Evolutionary conservation across 2,329 filamentous ascomycete species (phyloP).

Genomic region (Metarhizium humberi): DNA sequence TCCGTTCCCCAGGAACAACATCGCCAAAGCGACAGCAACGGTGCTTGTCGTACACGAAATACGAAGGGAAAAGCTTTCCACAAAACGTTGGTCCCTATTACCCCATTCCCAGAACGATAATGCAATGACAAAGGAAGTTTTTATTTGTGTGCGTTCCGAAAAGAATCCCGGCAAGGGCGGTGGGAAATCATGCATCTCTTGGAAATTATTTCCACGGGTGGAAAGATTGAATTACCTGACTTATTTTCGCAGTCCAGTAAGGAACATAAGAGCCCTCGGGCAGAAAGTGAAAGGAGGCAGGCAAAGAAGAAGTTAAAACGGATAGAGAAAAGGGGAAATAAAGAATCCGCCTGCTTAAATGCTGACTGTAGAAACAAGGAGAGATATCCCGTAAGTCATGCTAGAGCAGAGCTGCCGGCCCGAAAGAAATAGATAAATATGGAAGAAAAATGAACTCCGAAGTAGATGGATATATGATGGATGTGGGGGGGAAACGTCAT

Average conservation of each 20-base stretch:
- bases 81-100: not conserved
- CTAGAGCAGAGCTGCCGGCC: not conserved
- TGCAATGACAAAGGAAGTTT: not conserved
- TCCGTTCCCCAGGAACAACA: not conserved
- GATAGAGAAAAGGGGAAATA: not conserved
- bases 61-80: not conserved
- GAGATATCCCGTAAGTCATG: conserved; percentile 2
- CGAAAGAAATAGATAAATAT: conserved; percentile 3
- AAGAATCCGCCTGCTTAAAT: conserved; percentile 12
- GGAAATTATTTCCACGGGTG: not conserved
- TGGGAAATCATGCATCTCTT: not conserved
- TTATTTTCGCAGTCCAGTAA: not conserved
- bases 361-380: conserved; percentile 5
- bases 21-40: not conserved
- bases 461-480: conserved; percentile 17
- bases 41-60: conserved; percentile 1
- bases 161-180: not conserved
- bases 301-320: not conserved
- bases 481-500: conserved; percentile 17
- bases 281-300: not conserved
- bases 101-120: not conserved
- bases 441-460: conserved; percentile 20
- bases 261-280: not conserved
- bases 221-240: not conserved
- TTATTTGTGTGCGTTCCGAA: not conserved